Conservation (phyloP, 306 rosid genomes). For the Clitoria ternatea region DNA sequence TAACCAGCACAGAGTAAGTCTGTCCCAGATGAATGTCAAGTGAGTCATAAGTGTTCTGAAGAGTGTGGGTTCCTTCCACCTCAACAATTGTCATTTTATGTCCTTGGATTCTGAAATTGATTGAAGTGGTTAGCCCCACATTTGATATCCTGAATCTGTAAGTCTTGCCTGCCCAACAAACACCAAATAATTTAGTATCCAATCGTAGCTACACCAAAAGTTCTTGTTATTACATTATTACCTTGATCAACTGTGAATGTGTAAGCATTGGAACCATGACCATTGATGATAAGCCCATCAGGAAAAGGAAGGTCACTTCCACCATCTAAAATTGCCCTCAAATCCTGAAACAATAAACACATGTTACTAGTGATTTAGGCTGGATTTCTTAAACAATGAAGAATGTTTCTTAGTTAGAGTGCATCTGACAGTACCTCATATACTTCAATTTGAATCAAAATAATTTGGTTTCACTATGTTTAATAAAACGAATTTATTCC, state of each 20-base stretch:
- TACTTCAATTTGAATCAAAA: not conserved
- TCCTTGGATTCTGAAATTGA: slow-evolving; percentile 84
- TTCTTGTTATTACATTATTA: too few relatives aligned
- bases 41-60: slow-evolving; percentile 71
- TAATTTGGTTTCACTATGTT: too few relatives aligned
- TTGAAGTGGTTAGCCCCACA: slow-evolving; percentile 71
- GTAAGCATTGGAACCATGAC: slow-evolving; percentile 54
- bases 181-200: not conserved
- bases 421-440: too few relatives aligned
- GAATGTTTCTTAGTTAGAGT: not conserved
- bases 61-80: slow-evolving; percentile 87
- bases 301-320: slow-evolving; percentile 83
- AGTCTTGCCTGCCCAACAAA: slow-evolving; percentile 56
- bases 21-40: slow-evolving; percentile 89
- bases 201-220: not conserved
- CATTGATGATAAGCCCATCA: slow-evolving; percentile 81
- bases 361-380: not conserved
- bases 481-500: too few relatives aligned
- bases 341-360: slow-evolving; percentile 45
- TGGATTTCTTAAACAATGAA: not conserved
- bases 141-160: slow-evolving; percentile 80
- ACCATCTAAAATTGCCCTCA: slow-evolving; percentile 69
- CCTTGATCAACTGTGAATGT: slow-evolving; percentile 81
- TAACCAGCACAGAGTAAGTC: slow-evolving; percentile 66
- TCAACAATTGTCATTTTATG: slow-evolving; percentile 75